These are phyloP conservation scores for Echinochloa phyllopogon DNA, from an alignment of 176 grass and related monocot genomes.

Conservation along the genomic window DNA sequence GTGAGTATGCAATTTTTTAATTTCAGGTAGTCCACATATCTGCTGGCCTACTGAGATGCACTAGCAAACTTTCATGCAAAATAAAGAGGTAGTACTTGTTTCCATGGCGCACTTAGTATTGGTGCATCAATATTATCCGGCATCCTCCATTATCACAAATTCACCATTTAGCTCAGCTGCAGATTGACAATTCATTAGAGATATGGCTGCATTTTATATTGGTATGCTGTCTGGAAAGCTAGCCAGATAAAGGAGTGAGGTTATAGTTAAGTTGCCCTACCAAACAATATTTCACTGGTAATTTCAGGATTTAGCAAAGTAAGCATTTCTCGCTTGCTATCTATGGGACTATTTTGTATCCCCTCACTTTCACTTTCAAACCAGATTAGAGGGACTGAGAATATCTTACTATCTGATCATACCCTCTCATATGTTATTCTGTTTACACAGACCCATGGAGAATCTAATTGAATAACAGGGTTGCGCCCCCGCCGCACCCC, in stretches of 20 bases:
- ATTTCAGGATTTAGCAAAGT: background rate
- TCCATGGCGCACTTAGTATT: background rate
- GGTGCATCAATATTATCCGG: background rate
- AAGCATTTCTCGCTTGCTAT: background rate
- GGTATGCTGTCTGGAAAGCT: background rate
- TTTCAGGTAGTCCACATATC: too few species aligned
- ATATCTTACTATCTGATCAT: background rate
- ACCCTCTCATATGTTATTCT: slow-evolving; percentile 1
- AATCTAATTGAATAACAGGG: too few species aligned
- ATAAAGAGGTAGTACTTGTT: too few species aligned
- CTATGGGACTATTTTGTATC: background rate
- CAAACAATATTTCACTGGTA: background rate
- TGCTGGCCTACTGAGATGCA: too few species aligned
- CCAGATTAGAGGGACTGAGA: background rate
- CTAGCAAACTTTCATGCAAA: too few species aligned
- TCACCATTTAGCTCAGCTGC: background rate
- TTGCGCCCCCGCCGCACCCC: too few species aligned
- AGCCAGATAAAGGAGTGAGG: background rate
- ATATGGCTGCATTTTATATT: background rate
- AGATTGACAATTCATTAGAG: background rate
- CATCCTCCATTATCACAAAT: background rate
- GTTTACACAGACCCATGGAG: background rate
- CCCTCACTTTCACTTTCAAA: background rate
- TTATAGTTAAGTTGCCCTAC: background rate
- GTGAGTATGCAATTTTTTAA: too few species aligned